Base-by-base conservation (phyloP, 31 red algal genomes). In the Pterothamnion heteromorphum region DNA sequence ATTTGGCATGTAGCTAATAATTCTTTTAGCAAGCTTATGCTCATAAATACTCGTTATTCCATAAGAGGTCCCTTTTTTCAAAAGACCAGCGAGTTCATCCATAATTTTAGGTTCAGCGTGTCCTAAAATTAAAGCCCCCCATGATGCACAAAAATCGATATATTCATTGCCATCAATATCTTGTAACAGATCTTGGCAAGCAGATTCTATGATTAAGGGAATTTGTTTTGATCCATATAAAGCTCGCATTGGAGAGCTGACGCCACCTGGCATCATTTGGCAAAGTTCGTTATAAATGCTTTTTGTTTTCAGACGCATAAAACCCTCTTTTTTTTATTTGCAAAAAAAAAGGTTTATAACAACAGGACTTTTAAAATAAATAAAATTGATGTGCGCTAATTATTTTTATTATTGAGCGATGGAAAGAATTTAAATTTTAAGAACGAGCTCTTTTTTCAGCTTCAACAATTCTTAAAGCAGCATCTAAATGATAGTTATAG, bases 111-210 rank as follows among this genome's bases (percentile, higher is more conserved):
- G 93, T 74, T 99, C 95, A 27, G 98, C 95, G 20, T 93, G 93
- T 30, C 98, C 98, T 1, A 99, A 95, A 44, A 99, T 97, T n/a
- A 96, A 94, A 24, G 98, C 96, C 5, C 98, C 98, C 95, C 96
- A 99, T 33, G 96, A 96, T 28, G 95, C 96, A 34, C 97, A 95
- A 87, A 98, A 99, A 92, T 99, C 98, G 87, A 99, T 95, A 86
- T 99, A 99, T 80, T 95, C 92, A 80, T 99, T 99, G 32, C 96
- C 98, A 93, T 99, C 98, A 87, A 99, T 93, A 84, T 99, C 98
- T 74, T 92, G 90, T n/a, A 95, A 95, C 87, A 97, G 97, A 80
- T 93, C 94, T 43, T 96, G 96, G 84, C 96, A 97, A 44, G 96
- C 96, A 80, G 90, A 93, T 84, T 99, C 95, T 84, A 99, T 98